These are phyloP conservation scores for Candida boidinii DNA, from an alignment of 805 yeast species.

Conservation along the genomic window DNA sequence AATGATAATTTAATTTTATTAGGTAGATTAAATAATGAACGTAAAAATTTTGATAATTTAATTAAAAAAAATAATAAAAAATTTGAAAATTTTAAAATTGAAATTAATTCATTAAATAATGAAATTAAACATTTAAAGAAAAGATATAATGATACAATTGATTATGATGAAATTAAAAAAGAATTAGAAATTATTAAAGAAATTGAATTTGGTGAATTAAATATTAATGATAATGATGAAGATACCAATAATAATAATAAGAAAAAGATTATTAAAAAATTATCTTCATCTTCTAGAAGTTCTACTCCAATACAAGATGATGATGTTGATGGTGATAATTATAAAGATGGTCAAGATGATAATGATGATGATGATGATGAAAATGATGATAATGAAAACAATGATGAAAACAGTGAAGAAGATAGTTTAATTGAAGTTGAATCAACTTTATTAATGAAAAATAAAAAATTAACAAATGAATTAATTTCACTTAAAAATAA, in stretches of 20 bases:
- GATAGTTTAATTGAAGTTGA: constrained; percentile 43
- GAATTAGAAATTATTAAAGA: constrained; percentile 67
- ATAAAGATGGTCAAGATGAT: constrained; percentile 19
- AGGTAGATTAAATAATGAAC: constrained; percentile 47
- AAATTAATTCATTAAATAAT: constrained; percentile 34
- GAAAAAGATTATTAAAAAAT: too few species aligned
- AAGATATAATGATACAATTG: constrained; percentile 43
- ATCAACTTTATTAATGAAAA: constrained; percentile 47
- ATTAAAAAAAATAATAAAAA: constrained; percentile 21
- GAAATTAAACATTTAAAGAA: constrained; percentile 45
- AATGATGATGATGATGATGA: constrained; percentile 25
- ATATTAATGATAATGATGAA: too few species aligned
- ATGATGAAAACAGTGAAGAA: constrained; percentile 14
- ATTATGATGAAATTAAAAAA: constrained; percentile 73
- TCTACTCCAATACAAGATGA: too few species aligned
- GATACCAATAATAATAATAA: too few species aligned
- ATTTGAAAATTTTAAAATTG: constrained; percentile 33
- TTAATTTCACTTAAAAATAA: constrained; percentile 57
- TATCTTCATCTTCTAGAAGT: too few species aligned
- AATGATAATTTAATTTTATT: constrained; percentile 59
- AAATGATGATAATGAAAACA: constrained; percentile 19
- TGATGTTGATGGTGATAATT: too few species aligned
- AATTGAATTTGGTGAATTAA: constrained; percentile 72
- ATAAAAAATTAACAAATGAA: constrained; percentile 65
- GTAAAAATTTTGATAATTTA: constrained; percentile 22